Percentiles rank a stretch among this genome's conserved stretches.
phyloP scores from a whole-genome alignment of 352 stramenopile genomes.

The Phytophthora lateralis region DNA sequence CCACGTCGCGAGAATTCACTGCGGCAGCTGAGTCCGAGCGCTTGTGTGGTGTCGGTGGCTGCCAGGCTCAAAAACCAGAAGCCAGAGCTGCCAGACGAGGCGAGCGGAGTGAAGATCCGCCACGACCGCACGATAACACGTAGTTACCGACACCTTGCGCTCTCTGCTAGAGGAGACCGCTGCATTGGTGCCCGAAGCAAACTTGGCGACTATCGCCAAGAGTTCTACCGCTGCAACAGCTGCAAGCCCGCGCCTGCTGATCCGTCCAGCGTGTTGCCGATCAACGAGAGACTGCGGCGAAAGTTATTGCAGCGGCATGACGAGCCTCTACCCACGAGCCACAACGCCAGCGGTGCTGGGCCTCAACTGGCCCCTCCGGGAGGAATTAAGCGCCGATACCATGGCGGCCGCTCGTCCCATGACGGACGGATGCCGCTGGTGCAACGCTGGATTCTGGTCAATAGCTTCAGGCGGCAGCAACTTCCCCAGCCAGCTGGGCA shows the following conservation, averaged over 20 bases:
- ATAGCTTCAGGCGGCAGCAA: slow-evolving; percentile 16
- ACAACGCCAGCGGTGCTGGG: slow-evolving; percentile 3
- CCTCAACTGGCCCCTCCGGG: slow-evolving; percentile 13
- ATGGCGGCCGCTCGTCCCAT: slow-evolving; percentile 1
- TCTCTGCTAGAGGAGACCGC: neutral
- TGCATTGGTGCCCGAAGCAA: neutral
- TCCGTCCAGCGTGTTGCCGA: slow-evolving; percentile 31
- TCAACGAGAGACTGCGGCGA: slow-evolving; percentile 10
- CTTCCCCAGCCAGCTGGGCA: neutral
- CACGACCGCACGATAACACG: slow-evolving; percentile 20
- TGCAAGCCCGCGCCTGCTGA: slow-evolving; percentile 16
- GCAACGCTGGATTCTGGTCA: slow-evolving; percentile 26
- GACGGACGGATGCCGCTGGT: slow-evolving; percentile 2
- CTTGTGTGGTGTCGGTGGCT: neutral
- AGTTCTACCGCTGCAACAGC: slow-evolving; percentile 7
- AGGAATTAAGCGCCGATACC: slow-evolving; percentile 12
- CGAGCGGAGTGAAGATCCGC: slow-evolving; percentile 6
- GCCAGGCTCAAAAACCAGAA: neutral
- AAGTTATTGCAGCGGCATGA: slow-evolving; percentile 19
- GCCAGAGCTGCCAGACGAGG: slow-evolving; percentile 3
- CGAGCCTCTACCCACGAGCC: slow-evolving; percentile 4
- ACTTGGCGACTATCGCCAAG: neutral
- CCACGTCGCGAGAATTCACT: neutral
- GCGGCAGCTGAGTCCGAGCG: neutral
- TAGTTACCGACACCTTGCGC: neutral